Base-by-base conservation (phyloP, 169 alveolate species). In the Plasmodium falciparum region DNA sequence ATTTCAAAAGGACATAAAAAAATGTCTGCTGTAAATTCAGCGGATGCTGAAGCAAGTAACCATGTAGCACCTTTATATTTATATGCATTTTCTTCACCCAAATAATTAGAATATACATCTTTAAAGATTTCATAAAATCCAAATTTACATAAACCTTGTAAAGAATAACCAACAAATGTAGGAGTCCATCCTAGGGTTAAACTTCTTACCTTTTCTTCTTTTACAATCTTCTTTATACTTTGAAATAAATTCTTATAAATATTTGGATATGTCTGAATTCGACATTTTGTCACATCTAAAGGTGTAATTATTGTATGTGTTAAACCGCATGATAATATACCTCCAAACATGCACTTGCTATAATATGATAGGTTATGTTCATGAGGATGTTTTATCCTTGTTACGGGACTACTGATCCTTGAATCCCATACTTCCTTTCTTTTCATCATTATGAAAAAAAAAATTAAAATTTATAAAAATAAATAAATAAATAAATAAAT, bases 41-140 rank as follows among this genome's bases (percentile, higher is more conserved):
- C 99, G 17, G 99, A 96, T 61, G 99, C 99, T 33, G 99, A 96
- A 20, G 99, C 98, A 12, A 98, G 96, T 62, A 97, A 94, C 99
- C 99, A 98, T 61, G 98, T 97, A 47, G 93, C 75, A 7, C 98
- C 98, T 95, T 97, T 96, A 93, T 96, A 92, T 83, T 96, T 89
- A 39, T 72, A 89, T 26, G 98, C 97, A 22, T 93, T 92, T 73
- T 96, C 97, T 59, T 93, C 98, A 1, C 98, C 99, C 12, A 93
- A 59, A 62, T 70, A 59, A 74, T 92, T 91, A 26, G 96, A 97
- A 93, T 97, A 97, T 33, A 97, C 93, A 92, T 98, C 99, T 94
- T 99, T 99, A 97, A 99, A 99, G 89, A 96, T 92, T 94, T 99
- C 99, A 90, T 98, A 97, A 89, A 98, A 96, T 29, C 99, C 99